These are phyloP conservation scores for Musa balbisiana DNA, from an alignment of 202 grass and related monocot species.

Conservation along the genomic window DNA sequence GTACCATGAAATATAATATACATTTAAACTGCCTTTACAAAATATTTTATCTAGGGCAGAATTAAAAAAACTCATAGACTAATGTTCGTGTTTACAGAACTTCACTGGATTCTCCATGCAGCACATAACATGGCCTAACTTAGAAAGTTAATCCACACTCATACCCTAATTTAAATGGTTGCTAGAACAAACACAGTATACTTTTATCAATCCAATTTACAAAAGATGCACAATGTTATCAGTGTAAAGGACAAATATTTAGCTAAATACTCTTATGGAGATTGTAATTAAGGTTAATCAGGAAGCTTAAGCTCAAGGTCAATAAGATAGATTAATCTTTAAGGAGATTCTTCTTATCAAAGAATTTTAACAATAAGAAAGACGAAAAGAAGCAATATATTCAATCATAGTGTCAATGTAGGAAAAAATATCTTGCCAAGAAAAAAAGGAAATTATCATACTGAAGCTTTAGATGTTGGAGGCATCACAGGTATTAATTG, in stretches of 20 bases:
- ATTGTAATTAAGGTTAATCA: not conserved
- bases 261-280: not conserved
- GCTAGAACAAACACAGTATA: not conserved
- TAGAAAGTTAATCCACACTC: not conserved
- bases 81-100: not conserved
- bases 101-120: not conserved
- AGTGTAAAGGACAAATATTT: not conserved
- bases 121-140: not conserved
- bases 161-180: not conserved
- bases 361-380: not conserved
- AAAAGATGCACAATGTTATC: not conserved
- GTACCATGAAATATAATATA: not conserved
- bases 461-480: conserved; percentile 36
- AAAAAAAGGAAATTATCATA: conserved; percentile 5
- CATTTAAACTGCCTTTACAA: not conserved
- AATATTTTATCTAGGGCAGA: too few relatives aligned
- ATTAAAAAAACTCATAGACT: not conserved
- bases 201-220: not conserved
- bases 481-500: conserved; percentile 38
- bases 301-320: not conserved
- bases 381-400: not conserved
- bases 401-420: not conserved
- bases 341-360: not conserved
- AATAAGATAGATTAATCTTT: not conserved
- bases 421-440: not conserved